Evolutionary conservation across 2,329 filamentous ascomycete species (phyloP).

Genomic region (Diaporthe amygdali): DNA sequence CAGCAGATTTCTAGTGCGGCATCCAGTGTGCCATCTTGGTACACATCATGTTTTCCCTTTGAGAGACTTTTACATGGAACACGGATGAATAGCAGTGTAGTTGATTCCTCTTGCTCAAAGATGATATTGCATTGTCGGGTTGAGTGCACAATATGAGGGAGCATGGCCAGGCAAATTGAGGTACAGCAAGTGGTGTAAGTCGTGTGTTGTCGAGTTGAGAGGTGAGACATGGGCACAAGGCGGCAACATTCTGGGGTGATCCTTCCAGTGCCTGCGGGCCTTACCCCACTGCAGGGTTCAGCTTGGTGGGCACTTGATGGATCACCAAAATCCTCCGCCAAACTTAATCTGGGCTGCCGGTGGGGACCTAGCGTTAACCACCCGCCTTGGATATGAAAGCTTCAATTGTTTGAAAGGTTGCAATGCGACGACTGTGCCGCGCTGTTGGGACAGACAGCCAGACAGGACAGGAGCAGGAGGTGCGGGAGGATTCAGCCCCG

Average conservation of each 20-base stretch:
- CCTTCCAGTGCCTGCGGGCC: not conserved
- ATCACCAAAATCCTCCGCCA: not conserved
- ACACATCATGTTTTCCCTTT: too few relatives aligned
- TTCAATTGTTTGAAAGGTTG: not conserved
- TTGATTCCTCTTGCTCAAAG: too few relatives aligned
- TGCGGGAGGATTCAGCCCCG: not conserved
- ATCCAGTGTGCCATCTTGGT: too few relatives aligned
- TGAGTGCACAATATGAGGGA: not conserved
- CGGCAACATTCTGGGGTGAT: not conserved
- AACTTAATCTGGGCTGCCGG: not conserved
- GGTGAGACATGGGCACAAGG: not conserved
- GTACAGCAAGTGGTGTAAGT: not conserved
- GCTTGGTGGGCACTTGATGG: not conserved
- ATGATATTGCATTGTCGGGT: not conserved
- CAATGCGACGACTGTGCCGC: not conserved
- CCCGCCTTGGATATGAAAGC: not conserved
- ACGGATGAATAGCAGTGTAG: too few relatives aligned
- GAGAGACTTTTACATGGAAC: too few relatives aligned
- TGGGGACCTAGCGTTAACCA: not conserved
- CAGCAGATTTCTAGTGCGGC: too few relatives aligned
- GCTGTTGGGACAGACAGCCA: not conserved
- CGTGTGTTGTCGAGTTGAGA: not conserved
- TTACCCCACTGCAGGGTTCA: not conserved
- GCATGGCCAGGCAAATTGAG: not conserved
- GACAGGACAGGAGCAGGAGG: not conserved